phyloP scores from a whole-genome alignment of 768 basidiomycete species.

The Pisolithus microcarpus region DNA sequence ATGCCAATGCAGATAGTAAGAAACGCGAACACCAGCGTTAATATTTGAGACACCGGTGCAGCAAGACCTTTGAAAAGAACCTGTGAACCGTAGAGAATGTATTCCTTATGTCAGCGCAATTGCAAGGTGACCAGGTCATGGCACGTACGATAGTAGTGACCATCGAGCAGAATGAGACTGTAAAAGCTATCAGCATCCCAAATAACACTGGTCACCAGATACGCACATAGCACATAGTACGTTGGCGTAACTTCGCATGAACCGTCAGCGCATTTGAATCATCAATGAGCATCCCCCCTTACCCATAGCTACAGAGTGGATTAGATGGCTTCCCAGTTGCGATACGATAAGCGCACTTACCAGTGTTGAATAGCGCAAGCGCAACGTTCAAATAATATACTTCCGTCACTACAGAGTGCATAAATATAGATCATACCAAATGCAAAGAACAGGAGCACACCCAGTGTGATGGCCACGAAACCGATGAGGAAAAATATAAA shows the following conservation, averaged over 20 bases:
- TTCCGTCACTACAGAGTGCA: slow-evolving; percentile 55
- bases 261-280: slow-evolving; percentile 9
- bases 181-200: background rate
- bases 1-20: slow-evolving; percentile 88
- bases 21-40: slow-evolving; percentile 91
- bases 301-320: slow-evolving; percentile 52
- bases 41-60: slow-evolving; percentile 67
- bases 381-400: slow-evolving; percentile 96
- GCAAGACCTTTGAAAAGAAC: slow-evolving; percentile 88
- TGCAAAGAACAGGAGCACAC: slow-evolving; percentile 35
- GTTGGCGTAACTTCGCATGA: slow-evolving; percentile 66
- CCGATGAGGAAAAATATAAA: slow-evolving; percentile 83
- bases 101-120: background rate
- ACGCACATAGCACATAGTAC: slow-evolving; percentile 77
- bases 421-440: slow-evolving; percentile 5
- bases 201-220: background rate
- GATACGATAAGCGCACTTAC: slow-evolving; percentile 31
- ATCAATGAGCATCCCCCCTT: slow-evolving; percentile 18
- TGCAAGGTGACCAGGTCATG: background rate
- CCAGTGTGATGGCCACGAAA: slow-evolving; percentile 77
- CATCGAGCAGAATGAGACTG: slow-evolving; percentile 81
- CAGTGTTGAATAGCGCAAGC: slow-evolving; percentile 90
- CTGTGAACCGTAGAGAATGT: slow-evolving; percentile 24
- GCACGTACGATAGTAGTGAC: slow-evolving; percentile 68
- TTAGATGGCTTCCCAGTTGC: background rate